Conservation (phyloP, 2,329 filamentous ascomycete species). For the Epichloe hybrida region DNA sequence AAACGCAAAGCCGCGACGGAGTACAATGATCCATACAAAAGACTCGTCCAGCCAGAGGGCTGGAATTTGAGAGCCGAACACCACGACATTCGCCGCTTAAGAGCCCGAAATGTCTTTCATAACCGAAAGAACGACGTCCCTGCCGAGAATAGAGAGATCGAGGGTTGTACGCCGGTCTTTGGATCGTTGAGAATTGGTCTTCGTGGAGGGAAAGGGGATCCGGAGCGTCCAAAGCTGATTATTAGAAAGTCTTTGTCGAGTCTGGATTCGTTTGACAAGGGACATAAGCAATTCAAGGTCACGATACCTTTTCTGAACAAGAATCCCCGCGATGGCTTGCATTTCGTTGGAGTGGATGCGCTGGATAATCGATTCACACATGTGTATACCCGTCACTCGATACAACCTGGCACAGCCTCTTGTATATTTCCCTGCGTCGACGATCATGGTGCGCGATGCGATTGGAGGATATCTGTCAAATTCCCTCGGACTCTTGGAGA, state of each 20-base stretch:
- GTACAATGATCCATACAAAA: conserved; percentile 56
- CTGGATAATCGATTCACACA: conserved; percentile 78
- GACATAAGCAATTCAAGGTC: conserved; percentile 34
- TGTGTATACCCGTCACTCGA: conserved; percentile 73
- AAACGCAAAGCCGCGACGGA: conserved; percentile 27
- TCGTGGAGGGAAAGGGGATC: conserved; percentile 22
- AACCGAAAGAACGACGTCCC: conserved; percentile 39
- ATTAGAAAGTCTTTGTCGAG: conserved; percentile 29
- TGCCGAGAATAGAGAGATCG: conserved; percentile 39
- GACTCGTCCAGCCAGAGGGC: conserved; percentile 44
- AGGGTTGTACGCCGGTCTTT: conserved; percentile 42
- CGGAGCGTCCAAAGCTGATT: conserved; percentile 27
- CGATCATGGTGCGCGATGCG: conserved; percentile 64
- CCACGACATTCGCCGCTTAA: conserved; percentile 60
- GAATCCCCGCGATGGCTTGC: conserved; percentile 70
- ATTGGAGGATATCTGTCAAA: conserved; percentile 80
- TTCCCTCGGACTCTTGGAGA: conserved; percentile 79
- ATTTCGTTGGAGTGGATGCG: conserved; percentile 77
- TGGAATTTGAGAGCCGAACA: conserved; percentile 58
- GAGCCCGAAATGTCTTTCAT: conserved; percentile 40
- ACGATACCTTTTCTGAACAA: conserved; percentile 65
- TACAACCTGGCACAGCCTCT: conserved; percentile 65
- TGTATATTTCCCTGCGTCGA: conserved; percentile 96
- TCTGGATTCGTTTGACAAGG: conserved; percentile 20
- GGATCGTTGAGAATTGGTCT: conserved; percentile 35